phyloP scores from a whole-genome alignment of 495 filamentous ascomycete species.

The Penicillium tannophilum region DNA sequence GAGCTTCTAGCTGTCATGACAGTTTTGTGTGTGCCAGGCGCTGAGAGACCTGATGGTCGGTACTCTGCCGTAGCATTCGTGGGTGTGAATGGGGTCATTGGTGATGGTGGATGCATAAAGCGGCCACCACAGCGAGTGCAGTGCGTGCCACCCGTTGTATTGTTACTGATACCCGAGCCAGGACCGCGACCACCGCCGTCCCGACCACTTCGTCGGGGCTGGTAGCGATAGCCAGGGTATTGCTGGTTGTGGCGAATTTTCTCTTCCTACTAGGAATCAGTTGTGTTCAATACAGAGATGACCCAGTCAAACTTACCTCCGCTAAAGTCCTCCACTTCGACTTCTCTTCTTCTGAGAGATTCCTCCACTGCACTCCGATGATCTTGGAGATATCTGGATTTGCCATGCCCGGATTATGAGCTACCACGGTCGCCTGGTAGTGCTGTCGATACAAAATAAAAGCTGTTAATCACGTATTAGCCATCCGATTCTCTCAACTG shows the following conservation, averaged over 20 bases:
- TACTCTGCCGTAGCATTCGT: conserved; percentile 11
- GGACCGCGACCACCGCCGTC: conserved; percentile 37
- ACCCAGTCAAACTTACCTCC: conserved; percentile 55
- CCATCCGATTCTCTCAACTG: conserved; percentile 3
- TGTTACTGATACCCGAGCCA: conserved; percentile 41
- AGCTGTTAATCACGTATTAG: conserved; percentile 56
- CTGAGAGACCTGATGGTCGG: conserved; percentile 22
- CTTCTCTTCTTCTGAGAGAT: conserved; percentile 73
- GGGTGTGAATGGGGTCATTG: conserved; percentile 41
- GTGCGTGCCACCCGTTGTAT: conserved; percentile 39
- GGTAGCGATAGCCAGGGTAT: conserved; percentile 93
- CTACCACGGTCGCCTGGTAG: conserved; percentile 79
- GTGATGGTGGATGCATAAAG: conserved; percentile 50
- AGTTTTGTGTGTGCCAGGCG: conserved; percentile 16
- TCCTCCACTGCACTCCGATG: conserved; percentile 90
- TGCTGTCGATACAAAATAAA: conserved; percentile 98
- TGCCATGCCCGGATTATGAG: conserved; percentile 81
- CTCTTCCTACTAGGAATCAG: conserved; percentile 64
- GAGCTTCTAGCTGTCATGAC: conserved; percentile 25
- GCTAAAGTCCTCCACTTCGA: conserved; percentile 87
- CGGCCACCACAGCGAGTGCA: conserved; percentile 49
- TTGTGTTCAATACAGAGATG: not conserved
- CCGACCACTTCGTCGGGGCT: conserved; percentile 78
- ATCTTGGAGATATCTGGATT: conserved; percentile 99
- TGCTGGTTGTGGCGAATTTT: conserved; percentile 87